Conservation (phyloP, 176 grass and related monocot genomes). For the Lolium multiflorum region DNA sequence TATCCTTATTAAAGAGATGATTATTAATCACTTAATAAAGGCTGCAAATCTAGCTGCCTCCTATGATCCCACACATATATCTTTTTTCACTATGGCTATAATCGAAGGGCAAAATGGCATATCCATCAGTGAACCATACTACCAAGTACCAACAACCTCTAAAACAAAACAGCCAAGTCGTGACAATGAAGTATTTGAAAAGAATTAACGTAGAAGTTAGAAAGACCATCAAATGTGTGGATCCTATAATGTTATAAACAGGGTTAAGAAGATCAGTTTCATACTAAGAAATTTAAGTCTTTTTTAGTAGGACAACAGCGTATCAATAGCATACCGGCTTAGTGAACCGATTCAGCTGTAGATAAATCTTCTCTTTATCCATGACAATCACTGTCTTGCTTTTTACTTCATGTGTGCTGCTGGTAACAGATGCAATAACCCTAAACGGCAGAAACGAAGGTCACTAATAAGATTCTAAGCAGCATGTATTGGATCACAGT, state of each 20-base stretch:
- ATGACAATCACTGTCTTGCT: slow-evolving; percentile 89
- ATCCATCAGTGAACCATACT: slow-evolving; percentile 31
- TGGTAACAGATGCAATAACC: slow-evolving; percentile 91
- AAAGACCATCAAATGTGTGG: slow-evolving; percentile 4
- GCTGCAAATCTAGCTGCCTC: slow-evolving; percentile 2
- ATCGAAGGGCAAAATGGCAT: slow-evolving; percentile 17
- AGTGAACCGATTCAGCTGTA: slow-evolving; percentile 89
- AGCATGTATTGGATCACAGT: background rate
- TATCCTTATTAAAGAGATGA: slow-evolving; percentile 13
- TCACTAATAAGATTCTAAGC: slow-evolving; percentile 35
- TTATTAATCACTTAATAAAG: slow-evolving; percentile 16
- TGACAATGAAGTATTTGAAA: background rate
- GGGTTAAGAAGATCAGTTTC: slow-evolving; percentile 16
- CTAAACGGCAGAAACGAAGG: slow-evolving; percentile 54
- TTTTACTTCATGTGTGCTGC: slow-evolving; percentile 97
- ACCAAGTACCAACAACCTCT: slow-evolving; percentile 10
- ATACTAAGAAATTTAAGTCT: slow-evolving; percentile 7
- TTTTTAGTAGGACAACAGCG: slow-evolving; percentile 21
- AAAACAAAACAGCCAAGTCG: slow-evolving; percentile 1
- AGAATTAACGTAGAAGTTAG: background rate
- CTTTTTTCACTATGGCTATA: slow-evolving; percentile 28
- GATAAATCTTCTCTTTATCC: slow-evolving; percentile 92
- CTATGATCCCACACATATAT: slow-evolving; percentile 18
- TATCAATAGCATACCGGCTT: slow-evolving; percentile 63
- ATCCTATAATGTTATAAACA: background rate